Percentiles rank a stretch among this genome's conserved stretches.
These are phyloP conservation scores for Arachis stenosperma DNA, from an alignment of 306 rosid species.

Conservation along the genomic window DNA sequence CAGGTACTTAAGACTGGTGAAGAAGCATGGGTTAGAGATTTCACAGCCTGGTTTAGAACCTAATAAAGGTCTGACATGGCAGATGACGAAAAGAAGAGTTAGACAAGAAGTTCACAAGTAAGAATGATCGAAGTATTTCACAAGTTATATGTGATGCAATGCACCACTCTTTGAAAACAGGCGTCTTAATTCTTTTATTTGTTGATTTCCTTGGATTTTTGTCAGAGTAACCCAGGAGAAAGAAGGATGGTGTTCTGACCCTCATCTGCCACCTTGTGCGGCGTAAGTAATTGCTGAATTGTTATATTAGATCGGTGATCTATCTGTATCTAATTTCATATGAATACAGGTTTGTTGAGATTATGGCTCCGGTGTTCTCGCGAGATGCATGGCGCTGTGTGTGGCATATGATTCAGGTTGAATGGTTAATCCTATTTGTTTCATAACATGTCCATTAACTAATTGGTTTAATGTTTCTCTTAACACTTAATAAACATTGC, in stretches of 20 bases:
- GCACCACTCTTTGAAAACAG: conserved; percentile 5
- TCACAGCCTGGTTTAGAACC: conserved; percentile 99
- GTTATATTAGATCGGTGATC: conserved; percentile 20
- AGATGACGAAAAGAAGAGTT: conserved; percentile 96
- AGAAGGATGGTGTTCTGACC: conserved; percentile 96
- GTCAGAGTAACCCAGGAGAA: conserved; percentile 77
- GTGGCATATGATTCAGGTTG: conserved; percentile 97
- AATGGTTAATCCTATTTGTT: conserved; percentile 46
- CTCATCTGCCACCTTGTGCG: conserved; percentile 97
- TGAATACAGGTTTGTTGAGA: conserved; percentile 82
- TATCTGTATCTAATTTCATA: conserved; percentile 11
- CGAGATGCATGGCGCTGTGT: conserved; percentile 99
- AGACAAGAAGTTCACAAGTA: conserved; percentile 96
- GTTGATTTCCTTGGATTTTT: conserved; percentile 32
- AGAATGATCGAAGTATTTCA: conserved; percentile 33
- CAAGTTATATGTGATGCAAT: conserved; percentile 15
- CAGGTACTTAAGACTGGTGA: conserved; percentile 82
- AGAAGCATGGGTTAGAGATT: conserved; percentile 96
- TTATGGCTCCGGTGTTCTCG: conserved; percentile 98
- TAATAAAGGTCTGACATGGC: conserved; percentile 86
- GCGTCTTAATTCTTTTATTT: conserved; percentile 1
- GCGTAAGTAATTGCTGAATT: conserved; percentile 63
- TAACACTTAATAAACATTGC: conserved; percentile 3
- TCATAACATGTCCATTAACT: conserved; percentile 1
- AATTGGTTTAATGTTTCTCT: conserved; percentile 10